Conservation (phyloP, 768 basidiomycete genomes). For the Tulasnella sp. region DNA sequence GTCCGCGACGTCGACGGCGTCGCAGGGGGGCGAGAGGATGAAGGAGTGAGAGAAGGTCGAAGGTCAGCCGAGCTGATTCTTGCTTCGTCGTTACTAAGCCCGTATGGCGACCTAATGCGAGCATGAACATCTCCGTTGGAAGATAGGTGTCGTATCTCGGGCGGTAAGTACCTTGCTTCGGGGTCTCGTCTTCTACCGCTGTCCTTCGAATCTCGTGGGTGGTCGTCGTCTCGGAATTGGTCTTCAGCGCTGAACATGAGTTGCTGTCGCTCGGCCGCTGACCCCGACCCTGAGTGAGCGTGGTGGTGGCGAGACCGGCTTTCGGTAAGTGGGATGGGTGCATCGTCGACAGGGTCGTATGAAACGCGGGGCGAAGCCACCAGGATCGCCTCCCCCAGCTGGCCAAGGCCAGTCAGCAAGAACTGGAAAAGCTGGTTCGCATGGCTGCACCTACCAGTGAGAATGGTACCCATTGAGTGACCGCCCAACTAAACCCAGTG, state of each 20-base stretch:
- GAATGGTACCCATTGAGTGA: constrained; percentile 91
- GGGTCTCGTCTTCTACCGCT: neutral
- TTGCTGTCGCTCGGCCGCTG: constrained; percentile 27
- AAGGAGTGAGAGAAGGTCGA: neutral
- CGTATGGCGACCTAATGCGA: constrained; percentile 21
- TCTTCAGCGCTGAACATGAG: constrained; percentile 29
- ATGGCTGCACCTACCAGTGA: constrained; percentile 58
- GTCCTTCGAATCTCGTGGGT: constrained; percentile 9
- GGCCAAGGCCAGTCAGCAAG: constrained; percentile 33
- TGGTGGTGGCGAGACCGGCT: neutral
- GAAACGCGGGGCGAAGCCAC: constrained; percentile 50
- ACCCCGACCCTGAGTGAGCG: neutral
- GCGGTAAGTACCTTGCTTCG: constrained; percentile 14
- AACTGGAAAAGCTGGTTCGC: neutral
- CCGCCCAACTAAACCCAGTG: constrained; percentile 89
- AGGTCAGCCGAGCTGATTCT: constrained; percentile 10
- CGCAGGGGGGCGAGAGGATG: neutral
- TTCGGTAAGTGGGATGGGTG: constrained; percentile 17
- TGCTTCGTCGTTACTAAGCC: constrained; percentile 1
- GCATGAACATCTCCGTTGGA: constrained; percentile 12
- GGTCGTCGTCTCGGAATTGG: constrained; percentile 19
- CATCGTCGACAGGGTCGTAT: constrained; percentile 34
- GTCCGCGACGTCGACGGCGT: neutral
- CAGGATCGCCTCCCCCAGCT: constrained; percentile 85
- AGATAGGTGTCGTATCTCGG: constrained; percentile 14